These are phyloP conservation scores for Agapanthus africanus DNA, from an alignment of 106 monocot species.

Conservation along the genomic window DNA sequence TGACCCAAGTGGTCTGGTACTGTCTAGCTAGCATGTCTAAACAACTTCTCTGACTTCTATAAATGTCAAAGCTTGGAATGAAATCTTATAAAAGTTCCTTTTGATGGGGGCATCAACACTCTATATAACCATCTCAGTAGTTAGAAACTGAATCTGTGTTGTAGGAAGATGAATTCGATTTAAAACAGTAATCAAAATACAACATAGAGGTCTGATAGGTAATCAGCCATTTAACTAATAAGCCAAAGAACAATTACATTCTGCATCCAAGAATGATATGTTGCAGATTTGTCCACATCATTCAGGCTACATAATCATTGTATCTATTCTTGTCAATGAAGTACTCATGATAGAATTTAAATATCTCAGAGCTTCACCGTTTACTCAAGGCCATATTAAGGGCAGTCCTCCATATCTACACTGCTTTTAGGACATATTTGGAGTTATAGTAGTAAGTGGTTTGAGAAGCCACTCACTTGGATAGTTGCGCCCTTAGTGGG, in stretches of 20 bases:
- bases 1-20: not conserved
- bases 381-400: not conserved
- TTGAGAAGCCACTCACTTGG: no score
- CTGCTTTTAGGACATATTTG: not conserved
- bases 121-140: not conserved
- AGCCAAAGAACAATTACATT: constrained; percentile 2
- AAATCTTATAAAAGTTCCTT: not conserved
- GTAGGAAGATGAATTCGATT: not conserved
- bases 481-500: no score
- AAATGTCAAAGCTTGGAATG: not conserved
- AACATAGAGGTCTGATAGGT: not conserved
- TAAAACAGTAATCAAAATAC: not conserved
- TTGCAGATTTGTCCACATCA: not conserved
- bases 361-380: not conserved
- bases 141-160: not conserved
- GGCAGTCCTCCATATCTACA: not conserved
- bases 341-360: not conserved
- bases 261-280: not conserved
- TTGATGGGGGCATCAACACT: not conserved
- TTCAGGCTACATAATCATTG: not conserved
- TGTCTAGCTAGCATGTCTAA: not conserved
- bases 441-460: no score
- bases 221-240: not conserved
- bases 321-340: not conserved
- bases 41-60: not conserved